Evolutionary conservation across 495 filamentous ascomycete species (phyloP), one percentile per base, ranked within the genome.

Genomic region (Penicillium antarcticum): DNA sequence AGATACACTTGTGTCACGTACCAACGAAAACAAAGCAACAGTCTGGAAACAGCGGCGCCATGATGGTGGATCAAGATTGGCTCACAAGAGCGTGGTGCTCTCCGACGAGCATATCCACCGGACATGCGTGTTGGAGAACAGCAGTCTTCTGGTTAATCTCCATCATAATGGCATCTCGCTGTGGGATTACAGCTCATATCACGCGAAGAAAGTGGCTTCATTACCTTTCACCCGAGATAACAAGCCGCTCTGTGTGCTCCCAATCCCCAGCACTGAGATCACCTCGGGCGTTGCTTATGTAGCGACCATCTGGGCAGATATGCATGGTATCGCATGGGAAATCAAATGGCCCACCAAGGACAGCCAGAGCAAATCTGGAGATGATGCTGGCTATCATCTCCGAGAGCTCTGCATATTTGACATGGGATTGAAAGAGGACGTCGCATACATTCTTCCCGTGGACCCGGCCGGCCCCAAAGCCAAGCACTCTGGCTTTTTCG

Each of bases 291-390:
- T 62, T 4, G 65, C 71, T 9, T 89, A 95, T 69, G 76, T 96
- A 38, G 92, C 91, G 14, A 89, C 88, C 3, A 83, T 96, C 52
- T 88, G 82, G 9, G 89, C 89, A 9, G 84, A 90, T 47, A 87
- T 90, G 77, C 81, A 82, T 48, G 92, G 92, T 0, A 81, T 96
- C 45, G 87, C 87, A 4, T 97, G 92, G 92, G 86, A 95, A 64
- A 69, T 95, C 13, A 70, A 71, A 43, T 67, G 88, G 35, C 53
- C 57, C 13, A 54, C 46, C 13, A 42, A 42, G 8, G 45, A 42
- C 26, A 16, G 51, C 53, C 55, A 65, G 42, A 39, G 68, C 47
- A 44, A 45, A 44, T 50, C 48, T 29, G 42, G 31, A 56, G 47
- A 59, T 66, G 51, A 45, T 33, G 21, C 50, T 50, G 55, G 58